These are phyloP conservation scores for Podospora pseudopauciseta DNA, from an alignment of 495 filamentous ascomycete genomes.

Conservation along the genomic window DNA sequence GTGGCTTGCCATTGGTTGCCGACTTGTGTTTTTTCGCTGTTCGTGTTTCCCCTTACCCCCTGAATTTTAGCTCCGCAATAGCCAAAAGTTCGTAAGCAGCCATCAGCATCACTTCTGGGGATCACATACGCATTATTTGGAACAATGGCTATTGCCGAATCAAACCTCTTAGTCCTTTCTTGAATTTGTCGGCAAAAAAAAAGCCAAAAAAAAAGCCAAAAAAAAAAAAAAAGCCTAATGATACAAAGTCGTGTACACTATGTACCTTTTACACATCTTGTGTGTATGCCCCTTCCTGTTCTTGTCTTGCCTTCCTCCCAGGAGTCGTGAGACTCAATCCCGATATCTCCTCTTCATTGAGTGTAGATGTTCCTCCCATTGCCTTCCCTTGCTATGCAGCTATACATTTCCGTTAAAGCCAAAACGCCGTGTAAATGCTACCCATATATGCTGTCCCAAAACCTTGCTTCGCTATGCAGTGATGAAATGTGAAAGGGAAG, in stretches of 20 bases:
- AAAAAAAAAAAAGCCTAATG: neutral
- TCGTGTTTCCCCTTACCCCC: neutral
- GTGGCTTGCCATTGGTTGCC: neutral
- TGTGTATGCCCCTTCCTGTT: neutral
- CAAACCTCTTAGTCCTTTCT: neutral
- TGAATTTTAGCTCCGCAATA: neutral
- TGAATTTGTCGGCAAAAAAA: neutral
- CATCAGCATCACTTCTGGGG: neutral
- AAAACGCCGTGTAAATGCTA: neutral
- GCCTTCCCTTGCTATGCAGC: neutral
- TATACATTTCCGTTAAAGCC: neutral
- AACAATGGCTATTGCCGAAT: neutral
- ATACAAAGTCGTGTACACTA: neutral
- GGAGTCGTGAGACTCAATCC: neutral
- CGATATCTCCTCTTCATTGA: neutral
- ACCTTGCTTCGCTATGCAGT: slow-evolving; percentile 4
- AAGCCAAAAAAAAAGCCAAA: neutral
- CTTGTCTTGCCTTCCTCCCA: neutral
- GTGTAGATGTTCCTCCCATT: neutral
- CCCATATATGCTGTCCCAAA: slow-evolving; percentile 1
- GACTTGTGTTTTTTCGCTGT: neutral
- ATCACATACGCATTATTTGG: neutral
- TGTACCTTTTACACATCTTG: neutral
- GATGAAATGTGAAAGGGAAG: neutral
- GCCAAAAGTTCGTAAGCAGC: neutral